phyloP scores from a whole-genome alignment of 2,329 filamentous ascomycete genomes.

The Clarireedia homoeocarpa region DNA sequence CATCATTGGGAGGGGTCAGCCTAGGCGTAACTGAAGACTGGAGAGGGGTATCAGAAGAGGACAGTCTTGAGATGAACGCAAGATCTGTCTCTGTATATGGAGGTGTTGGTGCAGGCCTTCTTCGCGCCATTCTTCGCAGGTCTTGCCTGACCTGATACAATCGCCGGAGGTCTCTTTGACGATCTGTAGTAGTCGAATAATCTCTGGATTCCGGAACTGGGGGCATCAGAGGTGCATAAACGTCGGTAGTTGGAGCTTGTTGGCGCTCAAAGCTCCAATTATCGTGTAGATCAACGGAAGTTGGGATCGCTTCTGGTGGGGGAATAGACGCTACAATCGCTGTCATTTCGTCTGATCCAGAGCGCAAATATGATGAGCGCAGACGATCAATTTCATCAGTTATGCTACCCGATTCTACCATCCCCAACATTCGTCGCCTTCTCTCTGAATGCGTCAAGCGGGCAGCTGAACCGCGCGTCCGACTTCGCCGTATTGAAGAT shows the following conservation, averaged over 20 bases:
- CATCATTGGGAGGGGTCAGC: constrained; percentile 2
- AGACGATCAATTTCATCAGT: neutral
- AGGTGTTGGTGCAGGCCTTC: constrained; percentile 19
- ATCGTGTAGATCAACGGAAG: constrained; percentile 10
- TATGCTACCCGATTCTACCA: neutral
- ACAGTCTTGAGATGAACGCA: constrained; percentile 12
- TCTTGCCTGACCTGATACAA: constrained; percentile 17
- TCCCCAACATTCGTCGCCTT: constrained; percentile 15
- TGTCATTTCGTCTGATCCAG: neutral
- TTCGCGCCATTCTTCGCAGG: constrained; percentile 17
- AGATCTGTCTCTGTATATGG: constrained; percentile 20
- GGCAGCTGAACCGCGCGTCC: constrained; percentile 16
- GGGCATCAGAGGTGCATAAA: constrained; percentile 22
- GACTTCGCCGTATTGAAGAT: constrained; percentile 27
- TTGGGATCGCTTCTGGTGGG: neutral
- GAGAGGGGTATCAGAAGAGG: constrained; percentile 10
- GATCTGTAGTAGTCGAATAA: constrained; percentile 9
- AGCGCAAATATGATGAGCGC: neutral
- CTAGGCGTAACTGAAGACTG: constrained; percentile 13
- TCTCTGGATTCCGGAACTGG: constrained; percentile 24
- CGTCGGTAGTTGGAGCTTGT: constrained; percentile 1
- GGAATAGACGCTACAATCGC: neutral
- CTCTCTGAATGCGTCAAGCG: constrained; percentile 16
- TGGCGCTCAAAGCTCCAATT: constrained; percentile 18
- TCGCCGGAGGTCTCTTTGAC: constrained; percentile 16